Base-by-base conservation (phyloP, 257 asterid genomes). In the Scutellaria galericulata region DNA sequence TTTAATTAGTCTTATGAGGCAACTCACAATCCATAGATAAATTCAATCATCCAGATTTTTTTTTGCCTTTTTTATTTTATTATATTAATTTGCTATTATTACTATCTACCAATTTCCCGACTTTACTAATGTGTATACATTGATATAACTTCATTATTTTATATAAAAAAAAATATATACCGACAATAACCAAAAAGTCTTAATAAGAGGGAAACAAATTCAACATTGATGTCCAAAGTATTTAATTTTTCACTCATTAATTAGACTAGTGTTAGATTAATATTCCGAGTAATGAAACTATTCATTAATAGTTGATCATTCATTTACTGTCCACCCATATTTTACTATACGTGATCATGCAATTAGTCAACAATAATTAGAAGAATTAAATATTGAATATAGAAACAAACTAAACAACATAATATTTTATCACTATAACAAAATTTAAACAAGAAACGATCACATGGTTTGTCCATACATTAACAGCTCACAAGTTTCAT, bases 401-500 rank as follows among this genome's bases (percentile, higher is more conserved):
- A 42, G 24, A 9, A 51, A n/a, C 1, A 51, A 31, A 22, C 7
- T 10, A 41, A 31, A 31, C 37, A 11, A 2, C 7, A 13, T 0
- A 9, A n/a, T 12, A 1, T 10, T 10, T 18, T 18, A 4, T 41
- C 18, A 42, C 56, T 6, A 7, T 24, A 61, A 42, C 10, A 55
- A 61, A 22, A 9, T 41, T 47, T 37, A 8, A 61, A 65, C 31
- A 7, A 48, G 20, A 52, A 70, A 54, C 48, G 13, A 7, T 57
- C 83, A 78, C 86, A 78, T 82, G 86, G 77, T 68, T 11, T 72
- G 81, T n/a, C 74, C 75, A 50, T 44, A 14, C 62, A 67, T 39
- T 40, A 70, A 72, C 82, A 79, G 82, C 84, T 76, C 80, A 69
- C 24, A 64, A 59, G 13, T 72, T 69, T 65, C 71, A 35, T 73